These are phyloP conservation scores for Euphrasia confusa DNA, from an alignment of 257 asterid genomes.

Conservation along the genomic window DNA sequence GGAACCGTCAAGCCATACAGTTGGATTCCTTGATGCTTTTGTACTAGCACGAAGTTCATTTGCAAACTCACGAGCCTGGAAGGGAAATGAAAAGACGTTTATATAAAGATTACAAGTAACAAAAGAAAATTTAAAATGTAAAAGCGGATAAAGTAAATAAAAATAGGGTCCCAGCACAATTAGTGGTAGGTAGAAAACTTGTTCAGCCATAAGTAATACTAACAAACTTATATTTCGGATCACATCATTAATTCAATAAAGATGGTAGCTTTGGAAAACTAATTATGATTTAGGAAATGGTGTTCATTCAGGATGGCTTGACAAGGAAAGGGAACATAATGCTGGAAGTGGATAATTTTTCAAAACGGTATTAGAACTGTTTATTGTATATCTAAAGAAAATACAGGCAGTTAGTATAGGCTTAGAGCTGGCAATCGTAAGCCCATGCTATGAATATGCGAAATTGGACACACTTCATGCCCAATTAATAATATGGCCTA, in stretches of 20 bases:
- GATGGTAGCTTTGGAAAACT: not conserved
- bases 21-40: conserved; percentile 89
- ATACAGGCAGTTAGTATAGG: not conserved
- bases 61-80: conserved; percentile 98
- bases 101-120: conserved; percentile 18
- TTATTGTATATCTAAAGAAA: conserved; percentile 13
- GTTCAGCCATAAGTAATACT: conserved; percentile 11
- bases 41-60: conserved; percentile 98
- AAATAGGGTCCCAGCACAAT: conserved; percentile 8
- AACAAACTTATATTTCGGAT: not conserved
- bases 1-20: conserved; percentile 98
- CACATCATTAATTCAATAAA: not conserved
- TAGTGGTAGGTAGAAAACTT: not conserved
- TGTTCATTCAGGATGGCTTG: conserved; percentile 1
- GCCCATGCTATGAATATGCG: no score
- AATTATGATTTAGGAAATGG: conserved; percentile 1
- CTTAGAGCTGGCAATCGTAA: no score
- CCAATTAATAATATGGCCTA: no score
- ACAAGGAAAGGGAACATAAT: conserved; percentile 8
- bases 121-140: not conserved
- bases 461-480: no score
- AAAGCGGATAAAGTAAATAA: conserved; percentile 17
- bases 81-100: conserved; percentile 23
- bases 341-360: conserved; percentile 5
- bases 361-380: conserved; percentile 5